Evolutionary conservation across 129 eudicot species (phyloP).

Genomic region (Tagetes erecta): DNA sequence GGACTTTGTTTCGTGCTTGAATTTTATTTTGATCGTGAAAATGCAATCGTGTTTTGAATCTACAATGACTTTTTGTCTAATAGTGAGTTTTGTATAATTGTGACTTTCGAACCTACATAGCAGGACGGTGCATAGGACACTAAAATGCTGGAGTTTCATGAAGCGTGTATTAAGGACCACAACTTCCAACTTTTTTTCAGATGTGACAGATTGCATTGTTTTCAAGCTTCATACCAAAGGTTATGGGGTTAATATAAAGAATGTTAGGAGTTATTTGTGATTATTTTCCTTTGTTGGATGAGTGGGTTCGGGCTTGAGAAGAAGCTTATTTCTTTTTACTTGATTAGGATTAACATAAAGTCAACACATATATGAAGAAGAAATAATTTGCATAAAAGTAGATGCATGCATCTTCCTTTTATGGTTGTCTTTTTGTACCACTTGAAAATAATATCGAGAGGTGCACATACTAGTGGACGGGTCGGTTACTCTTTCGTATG

Average conservation of each 20-base stretch:
- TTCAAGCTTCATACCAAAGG: constrained; percentile 7
- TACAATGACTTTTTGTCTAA: not conserved
- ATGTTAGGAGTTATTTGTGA: not conserved
- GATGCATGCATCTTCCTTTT: constrained; percentile 37
- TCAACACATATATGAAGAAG: constrained; percentile 17
- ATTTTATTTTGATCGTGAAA: constrained; percentile 23
- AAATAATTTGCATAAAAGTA: constrained; percentile 9
- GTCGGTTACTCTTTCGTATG: not conserved
- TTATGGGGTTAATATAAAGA: not conserved
- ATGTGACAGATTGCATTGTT: constrained; percentile 3
- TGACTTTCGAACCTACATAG: constrained; percentile 5
- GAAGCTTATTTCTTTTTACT: not conserved
- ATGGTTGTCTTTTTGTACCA: constrained; percentile 26
- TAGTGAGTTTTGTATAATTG: constrained; percentile 20
- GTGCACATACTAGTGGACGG: not conserved
- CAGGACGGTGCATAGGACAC: constrained; percentile 28
- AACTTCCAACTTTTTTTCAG: constrained; percentile 3
- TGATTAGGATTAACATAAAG: not conserved
- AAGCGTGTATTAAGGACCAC: constrained; percentile 30
- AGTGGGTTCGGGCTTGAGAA: not conserved
- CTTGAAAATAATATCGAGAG: constrained; percentile 26
- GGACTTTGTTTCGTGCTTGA: constrained; percentile 23
- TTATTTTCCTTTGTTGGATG: not conserved
- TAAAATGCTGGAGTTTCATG: constrained; percentile 24
- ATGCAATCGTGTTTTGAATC: constrained; percentile 7